Evolutionary conservation across 177 flowering plant species (phyloP), one percentile per base, ranked within the genome.

Genomic region (Telopea speciosissima): DNA sequence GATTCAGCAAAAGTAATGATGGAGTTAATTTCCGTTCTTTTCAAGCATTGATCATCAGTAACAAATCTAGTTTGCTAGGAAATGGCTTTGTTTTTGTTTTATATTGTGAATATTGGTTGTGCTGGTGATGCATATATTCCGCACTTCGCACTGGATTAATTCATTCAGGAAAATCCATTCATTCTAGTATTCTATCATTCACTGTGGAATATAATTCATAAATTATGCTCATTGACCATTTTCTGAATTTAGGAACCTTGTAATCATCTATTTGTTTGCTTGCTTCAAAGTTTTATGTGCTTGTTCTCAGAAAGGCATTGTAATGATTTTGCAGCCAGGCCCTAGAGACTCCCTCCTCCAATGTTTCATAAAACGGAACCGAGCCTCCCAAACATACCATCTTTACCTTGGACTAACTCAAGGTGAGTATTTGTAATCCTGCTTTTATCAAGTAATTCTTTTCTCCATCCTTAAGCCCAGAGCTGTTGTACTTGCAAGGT

Each of bases 331-430:
- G 79, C 93, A 93, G 98, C 98, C 98, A 75, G 98, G 95, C 59
- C 89, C 96, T 65, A 92, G 90, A 79, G 90, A 88, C 5, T 59
- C 78, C 66, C 87, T 85, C 24, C 73, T 90, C 45, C 88, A 83
- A 73, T 93, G 98, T 78, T 93, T 85, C 75, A 94, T 92, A 75
- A 90, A 84, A 74, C 79, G 97, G 77, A 82, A 85, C 64, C 76
- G 88, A n/a, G 65, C 80, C n/a, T 74, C 81, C n/a, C 97, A 92
- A 68, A 87, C 97, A 16, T 92, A 94, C 77, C 77, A 79, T 69
- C 95, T 94, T 59, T 94, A 81, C 76, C 86, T 90, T n/a, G 85
- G 85, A 67, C 77, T 90, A 71, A 92, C 86, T 64, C 86, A 82
- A 80, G 93, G 98, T 94, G 79, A 83, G 84, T 44, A 67, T 74